Conservation (phyloP, 441 rosid species). For the Biscutella auriculata region DNA sequence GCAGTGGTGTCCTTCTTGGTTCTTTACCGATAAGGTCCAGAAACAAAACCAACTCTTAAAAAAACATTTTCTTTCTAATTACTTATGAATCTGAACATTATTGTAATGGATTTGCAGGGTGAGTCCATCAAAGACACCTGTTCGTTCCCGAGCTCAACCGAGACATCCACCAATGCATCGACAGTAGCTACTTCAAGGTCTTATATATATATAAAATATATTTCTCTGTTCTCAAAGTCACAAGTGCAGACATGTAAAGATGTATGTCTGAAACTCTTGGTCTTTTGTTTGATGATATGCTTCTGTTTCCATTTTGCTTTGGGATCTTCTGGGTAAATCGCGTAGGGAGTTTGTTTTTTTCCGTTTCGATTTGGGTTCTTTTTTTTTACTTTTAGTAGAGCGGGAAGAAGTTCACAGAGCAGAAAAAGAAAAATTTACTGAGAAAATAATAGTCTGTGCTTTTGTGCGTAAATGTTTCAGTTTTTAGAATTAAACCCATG, state of each 20-base stretch:
- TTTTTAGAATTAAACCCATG: too few species aligned
- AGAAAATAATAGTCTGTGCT: too few species aligned
- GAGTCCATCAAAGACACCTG: conserved; percentile 79
- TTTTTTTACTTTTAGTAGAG: too few species aligned
- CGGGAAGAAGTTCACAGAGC: too few species aligned
- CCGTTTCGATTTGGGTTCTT: too few species aligned
- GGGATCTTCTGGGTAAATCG: too few species aligned
- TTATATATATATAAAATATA: conserved; percentile 11
- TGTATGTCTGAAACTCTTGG: conserved; percentile 26
- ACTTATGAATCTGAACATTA: background rate
- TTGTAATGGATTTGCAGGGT: conserved; percentile 33
- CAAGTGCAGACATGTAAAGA: conserved; percentile 28
- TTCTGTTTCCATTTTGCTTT: too few species aligned
- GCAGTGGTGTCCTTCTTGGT: conserved; percentile 78
- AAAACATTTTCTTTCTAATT: background rate
- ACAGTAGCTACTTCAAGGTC: conserved; percentile 11
- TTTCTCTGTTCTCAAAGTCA: conserved; percentile 2
- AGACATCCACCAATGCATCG: conserved; percentile 44
- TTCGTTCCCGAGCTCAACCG: conserved; percentile 52
- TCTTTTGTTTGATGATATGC: conserved; percentile 22
- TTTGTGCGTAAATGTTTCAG: too few species aligned
- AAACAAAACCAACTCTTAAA: conserved; percentile 1
- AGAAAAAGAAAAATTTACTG: too few species aligned
- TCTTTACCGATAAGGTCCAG: conserved; percentile 67
- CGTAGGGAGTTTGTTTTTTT: too few species aligned